Percentiles rank a stretch among this genome's conserved stretches.
These are phyloP conservation scores for Plasmodium adleri DNA, from an alignment of 169 alveolate species.

Conservation along the genomic window DNA sequence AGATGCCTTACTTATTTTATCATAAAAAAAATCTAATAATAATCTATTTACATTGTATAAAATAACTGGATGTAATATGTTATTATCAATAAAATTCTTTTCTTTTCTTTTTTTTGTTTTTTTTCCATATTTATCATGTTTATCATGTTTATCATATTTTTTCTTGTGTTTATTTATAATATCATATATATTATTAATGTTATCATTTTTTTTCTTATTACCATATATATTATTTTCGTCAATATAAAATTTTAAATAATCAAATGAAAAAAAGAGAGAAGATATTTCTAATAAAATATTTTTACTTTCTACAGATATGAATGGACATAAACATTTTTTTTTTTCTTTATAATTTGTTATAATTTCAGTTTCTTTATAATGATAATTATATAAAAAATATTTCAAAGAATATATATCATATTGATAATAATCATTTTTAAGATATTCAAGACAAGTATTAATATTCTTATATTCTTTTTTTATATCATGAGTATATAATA, in stretches of 20 bases:
- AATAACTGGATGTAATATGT: slow-evolving; percentile 32
- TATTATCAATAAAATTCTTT: not conserved
- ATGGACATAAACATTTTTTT: slow-evolving; percentile 14
- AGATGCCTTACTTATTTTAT: slow-evolving; percentile 26
- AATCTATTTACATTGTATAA: slow-evolving; percentile 30
- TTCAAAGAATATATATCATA: slow-evolving; percentile 13
- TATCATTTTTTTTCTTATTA: not conserved
- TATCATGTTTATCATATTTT: not conserved
- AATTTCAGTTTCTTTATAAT: slow-evolving; percentile 28
- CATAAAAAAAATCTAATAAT: slow-evolving; percentile 25
- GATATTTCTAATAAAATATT: slow-evolving; percentile 41
- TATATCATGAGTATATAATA: slow-evolving; percentile 36
- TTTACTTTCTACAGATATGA: slow-evolving; percentile 47
- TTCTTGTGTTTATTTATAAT: not conserved
- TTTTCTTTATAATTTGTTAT: slow-evolving; percentile 21
- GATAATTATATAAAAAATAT: slow-evolving; percentile 25
- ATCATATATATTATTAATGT: not conserved
- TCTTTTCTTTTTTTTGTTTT: not conserved
- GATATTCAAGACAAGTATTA: slow-evolving; percentile 20
- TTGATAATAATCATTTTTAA: slow-evolving; percentile 27
- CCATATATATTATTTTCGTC: not conserved
- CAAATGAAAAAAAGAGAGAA: slow-evolving; percentile 32
- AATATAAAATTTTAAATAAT: slow-evolving; percentile 19
- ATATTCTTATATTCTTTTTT: slow-evolving; percentile 29
- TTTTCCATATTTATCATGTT: not conserved